Evolutionary conservation across 345 rosid species (phyloP).

Genomic region (Balakata baccata): DNA sequence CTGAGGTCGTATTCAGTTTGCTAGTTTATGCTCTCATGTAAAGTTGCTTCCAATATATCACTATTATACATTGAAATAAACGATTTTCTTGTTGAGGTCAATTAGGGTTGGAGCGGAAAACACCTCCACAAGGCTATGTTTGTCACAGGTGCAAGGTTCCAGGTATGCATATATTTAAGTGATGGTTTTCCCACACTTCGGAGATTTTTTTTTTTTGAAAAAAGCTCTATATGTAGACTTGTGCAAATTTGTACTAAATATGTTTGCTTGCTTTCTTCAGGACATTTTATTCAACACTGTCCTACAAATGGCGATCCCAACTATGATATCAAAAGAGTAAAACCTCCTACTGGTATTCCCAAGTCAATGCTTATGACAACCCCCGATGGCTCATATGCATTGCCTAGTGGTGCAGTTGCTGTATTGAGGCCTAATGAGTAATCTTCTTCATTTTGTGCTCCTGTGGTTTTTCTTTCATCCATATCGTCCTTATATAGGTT

Average conservation of each 20-base stretch:
- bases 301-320: constrained; percentile 97
- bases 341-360: constrained; percentile 95
- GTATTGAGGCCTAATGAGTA: constrained; percentile 96
- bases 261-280: constrained; percentile 34
- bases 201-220: not conserved
- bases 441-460: constrained; percentile 18
- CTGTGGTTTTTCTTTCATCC: not conserved
- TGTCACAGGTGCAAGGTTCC: constrained; percentile 95
- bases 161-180: constrained; percentile 47
- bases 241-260: constrained; percentile 3
- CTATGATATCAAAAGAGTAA: constrained; percentile 83
- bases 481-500: not conserved
- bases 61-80: constrained; percentile 18
- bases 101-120: constrained; percentile 88
- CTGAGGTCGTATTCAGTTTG: constrained; percentile 22
- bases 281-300: constrained; percentile 98
- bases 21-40: not conserved
- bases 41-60: not conserved
- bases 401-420: constrained; percentile 97
- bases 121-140: constrained; percentile 91
- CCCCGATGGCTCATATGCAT: constrained; percentile 93
- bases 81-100: constrained; percentile 30
- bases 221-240: not conserved
- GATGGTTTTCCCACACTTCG: not conserved
- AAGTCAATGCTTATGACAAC: constrained; percentile 95